Evolutionary conservation across 768 basidiomycete genomes (phyloP), one percentile per base, ranked within the genome.

Genomic region (Lentinula sp.): DNA sequence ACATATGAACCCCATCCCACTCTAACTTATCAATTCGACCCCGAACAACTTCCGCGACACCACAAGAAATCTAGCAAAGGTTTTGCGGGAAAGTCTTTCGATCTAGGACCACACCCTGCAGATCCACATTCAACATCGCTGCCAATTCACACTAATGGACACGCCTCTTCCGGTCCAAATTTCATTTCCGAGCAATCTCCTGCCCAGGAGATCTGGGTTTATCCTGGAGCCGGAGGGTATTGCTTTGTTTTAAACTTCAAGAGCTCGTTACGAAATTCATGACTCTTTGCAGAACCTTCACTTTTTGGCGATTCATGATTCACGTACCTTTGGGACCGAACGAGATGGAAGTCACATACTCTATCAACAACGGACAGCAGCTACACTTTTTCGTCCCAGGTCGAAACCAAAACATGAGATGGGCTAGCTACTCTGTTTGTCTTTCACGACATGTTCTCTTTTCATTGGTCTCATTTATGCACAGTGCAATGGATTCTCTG

Each of bases 221-320:
- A 88, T 69, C 78, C 76, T 13, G 83, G 86, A 23, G 70, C 71
- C 58, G 77, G 79, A 53, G 83, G 85, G 84, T 82, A 63, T 56
- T 81, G 70, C 11, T 60, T 18, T 57, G 10, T 63, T 49, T 54
- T 40, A 45, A 51, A 53, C 34, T 49, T 5, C 15, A 23, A 10
- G n/a, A 34, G 3, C 9, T 28, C 28, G 9, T 8, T 37, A 34
- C 13, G 28, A 28, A 32, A 40, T 49, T 43, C 43, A 37, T 56
- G 34, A 18, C 13, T 23, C 13, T 35, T 23, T 52, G 34, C 62
- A 95, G 94, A 4, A 88, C 89, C 0, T 94, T 84, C 69, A 93
- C 93, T 1, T 99, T 99, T 76, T 98, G 94, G 91, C 82, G 96
- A 57, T 98, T 98, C 75, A 78, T 87, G 68, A 84, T 98, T 52